Evolutionary conservation across 208 protist genomes (phyloP).

Genomic region (Vickermania ingenoplastis): DNA sequence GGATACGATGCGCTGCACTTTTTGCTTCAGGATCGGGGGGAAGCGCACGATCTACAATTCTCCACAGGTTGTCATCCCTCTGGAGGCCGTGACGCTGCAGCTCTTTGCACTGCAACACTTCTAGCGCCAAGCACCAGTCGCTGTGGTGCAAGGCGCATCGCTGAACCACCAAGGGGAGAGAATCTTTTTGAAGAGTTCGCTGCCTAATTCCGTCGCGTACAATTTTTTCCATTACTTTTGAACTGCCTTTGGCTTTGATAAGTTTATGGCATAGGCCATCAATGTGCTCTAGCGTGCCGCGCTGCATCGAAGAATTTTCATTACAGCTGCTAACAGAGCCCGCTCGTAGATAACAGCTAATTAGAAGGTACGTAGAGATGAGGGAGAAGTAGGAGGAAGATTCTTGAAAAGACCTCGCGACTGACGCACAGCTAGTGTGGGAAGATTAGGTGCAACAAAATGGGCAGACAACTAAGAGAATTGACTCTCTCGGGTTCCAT

Average conservation of each 20-base stretch:
- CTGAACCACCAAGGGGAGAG: conserved; percentile 63
- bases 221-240: conserved; percentile 24
- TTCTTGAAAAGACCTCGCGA: no score
- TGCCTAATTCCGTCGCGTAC: conserved; percentile 45
- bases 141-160: conserved; percentile 23
- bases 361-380: no score
- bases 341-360: no score
- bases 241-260: conserved; percentile 14
- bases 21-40: conserved; percentile 29
- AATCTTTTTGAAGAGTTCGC: conserved; percentile 48
- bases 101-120: conserved; percentile 31
- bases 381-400: no score
- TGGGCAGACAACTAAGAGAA: no score
- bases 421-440: no score
- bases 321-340: no score
- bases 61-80: conserved; percentile 53
- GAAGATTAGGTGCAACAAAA: no score
- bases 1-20: conserved; percentile 15
- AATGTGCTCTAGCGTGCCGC: conserved; percentile 29
- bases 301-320: no score
- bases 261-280: conserved; percentile 40
- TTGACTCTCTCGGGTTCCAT: no score
- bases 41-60: conserved; percentile 36
- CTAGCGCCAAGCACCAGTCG: conserved; percentile 52
- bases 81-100: conserved; percentile 36